Evolutionary conservation across 345 rosid species (phyloP), one percentile per base, ranked within the genome.

Genomic region (Zanthoxylum bungeanum): DNA sequence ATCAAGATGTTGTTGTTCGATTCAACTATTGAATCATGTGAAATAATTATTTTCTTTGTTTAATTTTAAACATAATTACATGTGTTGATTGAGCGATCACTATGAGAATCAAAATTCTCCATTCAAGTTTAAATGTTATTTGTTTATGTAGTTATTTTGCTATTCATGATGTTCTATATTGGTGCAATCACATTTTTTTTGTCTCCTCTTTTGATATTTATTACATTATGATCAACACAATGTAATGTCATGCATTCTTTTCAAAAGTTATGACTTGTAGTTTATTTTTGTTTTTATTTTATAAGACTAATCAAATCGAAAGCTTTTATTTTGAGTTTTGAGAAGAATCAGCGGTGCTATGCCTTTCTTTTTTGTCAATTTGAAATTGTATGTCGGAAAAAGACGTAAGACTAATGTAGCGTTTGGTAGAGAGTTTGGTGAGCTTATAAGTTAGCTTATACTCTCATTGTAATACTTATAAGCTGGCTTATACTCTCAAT

Each of bases 221-320:
- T n/a, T n/a, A n/a, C n/a, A n/a, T n/a, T n/a, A n/a, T n/a, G n/a
- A n/a, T n/a, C 66, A 51, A 9, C 60, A 78, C 72, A 92, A 88
- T 61, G 98, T 91, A 87, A 76, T 40, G 7, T 34, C 17, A 4
- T 74, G 17, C 55, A 30, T 69, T 60, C 56, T 78, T 52, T 62
- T 36, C 37, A 34, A 58, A 14, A 40, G n/a, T 64, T 72, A 34
- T 22, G 27, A 9, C 19, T 49, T 21, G 10, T 7, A 44, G 24
- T n/a, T 36, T 75, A 25, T 30, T 49, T 75, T n/a, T 42, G 40
- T 36, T 62, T 60, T 37, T 60, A n/a, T n/a, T n/a, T n/a, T n/a
- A n/a, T n/a, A n/a, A n/a, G n/a, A n/a, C n/a, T n/a, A n/a, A n/a
- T n/a, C n/a, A n/a, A n/a, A n/a, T n/a, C n/a, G n/a, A n/a, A n/a